phyloP scores from a whole-genome alignment of 1,139 yeast genomes.

The Geotrichum macrosporum region DNA sequence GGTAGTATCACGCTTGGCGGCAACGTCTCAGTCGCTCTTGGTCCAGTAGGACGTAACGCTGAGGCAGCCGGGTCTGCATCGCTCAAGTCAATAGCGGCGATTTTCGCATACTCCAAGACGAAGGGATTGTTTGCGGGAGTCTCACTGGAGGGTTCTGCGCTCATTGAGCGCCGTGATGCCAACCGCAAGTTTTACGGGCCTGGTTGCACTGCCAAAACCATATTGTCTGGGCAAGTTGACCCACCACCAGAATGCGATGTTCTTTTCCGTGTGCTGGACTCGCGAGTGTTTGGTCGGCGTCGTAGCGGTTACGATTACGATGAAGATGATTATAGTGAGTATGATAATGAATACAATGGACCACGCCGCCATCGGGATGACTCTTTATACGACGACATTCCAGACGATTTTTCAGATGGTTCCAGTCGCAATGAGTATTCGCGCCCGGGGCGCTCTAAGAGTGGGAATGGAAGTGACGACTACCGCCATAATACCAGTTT shows the following conservation, averaged over 20 bases:
- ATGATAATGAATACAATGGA: no score
- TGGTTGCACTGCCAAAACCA: conserved; percentile 76
- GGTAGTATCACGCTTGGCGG: conserved; percentile 96
- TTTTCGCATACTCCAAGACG: conserved; percentile 89
- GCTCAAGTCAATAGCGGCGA: conserved; percentile 78
- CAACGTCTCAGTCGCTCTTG: conserved; percentile 94
- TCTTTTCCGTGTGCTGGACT: conserved; percentile 76
- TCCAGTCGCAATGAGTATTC: conserved; percentile 20
- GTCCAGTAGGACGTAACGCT: conserved; percentile 94
- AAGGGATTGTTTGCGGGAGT: conserved; percentile 97
- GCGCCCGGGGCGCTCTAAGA: no score
- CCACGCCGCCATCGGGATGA: conserved; percentile 3
- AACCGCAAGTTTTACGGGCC: conserved; percentile 90
- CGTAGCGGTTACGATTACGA: conserved; percentile 53
- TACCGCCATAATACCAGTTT: no score
- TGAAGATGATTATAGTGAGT: conserved; percentile 47
- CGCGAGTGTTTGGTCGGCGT: conserved; percentile 63
- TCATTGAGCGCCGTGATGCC: conserved; percentile 93
- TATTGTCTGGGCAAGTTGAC: conserved; percentile 79
- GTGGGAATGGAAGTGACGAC: no score
- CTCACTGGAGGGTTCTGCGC: conserved; percentile 92
- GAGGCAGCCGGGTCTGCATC: conserved; percentile 99
- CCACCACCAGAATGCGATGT: conserved; percentile 90
- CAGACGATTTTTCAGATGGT: conserved; percentile 43
- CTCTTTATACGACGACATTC: conserved; percentile 57